Conservation (phyloP, 2,329 filamentous ascomycete genomes). For the Nemania sp. region DNA sequence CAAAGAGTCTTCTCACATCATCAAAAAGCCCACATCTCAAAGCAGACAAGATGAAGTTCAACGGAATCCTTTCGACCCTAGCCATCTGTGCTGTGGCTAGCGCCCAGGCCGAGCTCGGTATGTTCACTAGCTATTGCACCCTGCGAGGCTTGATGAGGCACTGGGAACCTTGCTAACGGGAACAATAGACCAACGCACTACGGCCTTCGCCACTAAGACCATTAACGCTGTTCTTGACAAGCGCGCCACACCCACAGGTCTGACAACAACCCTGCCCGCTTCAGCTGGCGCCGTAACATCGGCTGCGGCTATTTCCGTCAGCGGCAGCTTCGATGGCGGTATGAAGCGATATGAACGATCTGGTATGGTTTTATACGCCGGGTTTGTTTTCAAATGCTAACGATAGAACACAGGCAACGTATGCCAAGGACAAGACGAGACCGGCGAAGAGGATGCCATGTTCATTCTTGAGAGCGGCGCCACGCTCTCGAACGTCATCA, state of each 20-base stretch:
- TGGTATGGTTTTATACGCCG: constrained; percentile 1
- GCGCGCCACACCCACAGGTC: constrained; percentile 10
- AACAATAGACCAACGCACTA: constrained; percentile 1
- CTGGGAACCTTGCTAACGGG: neutral
- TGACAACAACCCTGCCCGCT: constrained; percentile 19
- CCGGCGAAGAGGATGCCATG: constrained; percentile 30
- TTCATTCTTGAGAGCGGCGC: constrained; percentile 43
- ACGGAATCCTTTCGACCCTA: constrained; percentile 8
- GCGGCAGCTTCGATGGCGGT: constrained; percentile 29
- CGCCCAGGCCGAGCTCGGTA: constrained; percentile 5
- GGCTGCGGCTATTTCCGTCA: constrained; percentile 26
- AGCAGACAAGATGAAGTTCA: constrained; percentile 13
- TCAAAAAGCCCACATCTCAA: neutral
- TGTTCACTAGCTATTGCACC: neutral
- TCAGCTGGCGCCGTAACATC: constrained; percentile 17
- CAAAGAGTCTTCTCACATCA: neutral
- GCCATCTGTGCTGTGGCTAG: constrained; percentile 13
- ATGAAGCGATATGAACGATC: constrained; percentile 30
- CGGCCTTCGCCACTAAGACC: constrained; percentile 11
- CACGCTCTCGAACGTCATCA: constrained; percentile 51
- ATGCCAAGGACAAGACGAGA: constrained; percentile 31
- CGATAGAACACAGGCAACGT: constrained; percentile 13
- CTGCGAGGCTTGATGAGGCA: too few relatives aligned
- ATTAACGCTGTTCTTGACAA: constrained; percentile 9
- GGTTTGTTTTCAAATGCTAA: neutral